Conservation (phyloP, 495 filamentous ascomycete genomes). For the Cryomyces antarcticus region DNA sequence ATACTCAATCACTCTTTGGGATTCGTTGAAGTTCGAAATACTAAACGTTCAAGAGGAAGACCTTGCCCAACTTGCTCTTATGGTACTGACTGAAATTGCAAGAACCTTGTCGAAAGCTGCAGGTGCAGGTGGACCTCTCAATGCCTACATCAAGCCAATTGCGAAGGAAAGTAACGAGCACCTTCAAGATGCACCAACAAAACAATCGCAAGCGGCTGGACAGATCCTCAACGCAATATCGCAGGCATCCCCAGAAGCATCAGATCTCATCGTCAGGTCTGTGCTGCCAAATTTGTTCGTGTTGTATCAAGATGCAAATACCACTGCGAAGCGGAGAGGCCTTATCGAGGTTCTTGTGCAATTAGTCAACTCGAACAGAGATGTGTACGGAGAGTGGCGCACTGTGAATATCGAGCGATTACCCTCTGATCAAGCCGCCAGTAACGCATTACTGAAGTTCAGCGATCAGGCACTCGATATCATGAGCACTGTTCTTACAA, state of each 20-base stretch:
- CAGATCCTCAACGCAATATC: slow-evolving; percentile 39
- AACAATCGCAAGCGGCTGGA: slow-evolving; percentile 49
- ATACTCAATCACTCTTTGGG: slow-evolving; percentile 54
- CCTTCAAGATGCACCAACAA: slow-evolving; percentile 54
- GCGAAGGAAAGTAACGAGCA: slow-evolving; percentile 53
- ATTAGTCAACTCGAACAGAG: slow-evolving; percentile 34
- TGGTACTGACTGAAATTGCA: slow-evolving; percentile 33
- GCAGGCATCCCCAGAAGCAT: slow-evolving; percentile 31
- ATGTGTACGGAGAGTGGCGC: slow-evolving; percentile 37
- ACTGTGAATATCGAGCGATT: slow-evolving; percentile 16
- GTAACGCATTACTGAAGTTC: slow-evolving; percentile 36
- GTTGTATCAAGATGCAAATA: slow-evolving; percentile 42
- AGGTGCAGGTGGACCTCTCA: slow-evolving; percentile 29
- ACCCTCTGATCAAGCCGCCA: slow-evolving; percentile 1
- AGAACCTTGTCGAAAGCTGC: slow-evolving; percentile 33
- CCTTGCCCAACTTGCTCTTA: slow-evolving; percentile 38
- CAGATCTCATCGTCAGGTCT: slow-evolving; percentile 32
- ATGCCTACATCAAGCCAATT: slow-evolving; percentile 40
- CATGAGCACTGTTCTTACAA: slow-evolving; percentile 38
- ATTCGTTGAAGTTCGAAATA: slow-evolving; percentile 57
- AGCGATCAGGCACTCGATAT: slow-evolving; percentile 41
- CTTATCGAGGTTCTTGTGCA: slow-evolving; percentile 42
- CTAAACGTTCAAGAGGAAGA: slow-evolving; percentile 55
- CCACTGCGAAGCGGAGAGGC: slow-evolving; percentile 45
- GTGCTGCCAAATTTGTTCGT: slow-evolving; percentile 39